These are phyloP conservation scores for Tardiomyces blankii DNA, from an alignment of 1,139 yeast genomes.

Conservation along the genomic window DNA sequence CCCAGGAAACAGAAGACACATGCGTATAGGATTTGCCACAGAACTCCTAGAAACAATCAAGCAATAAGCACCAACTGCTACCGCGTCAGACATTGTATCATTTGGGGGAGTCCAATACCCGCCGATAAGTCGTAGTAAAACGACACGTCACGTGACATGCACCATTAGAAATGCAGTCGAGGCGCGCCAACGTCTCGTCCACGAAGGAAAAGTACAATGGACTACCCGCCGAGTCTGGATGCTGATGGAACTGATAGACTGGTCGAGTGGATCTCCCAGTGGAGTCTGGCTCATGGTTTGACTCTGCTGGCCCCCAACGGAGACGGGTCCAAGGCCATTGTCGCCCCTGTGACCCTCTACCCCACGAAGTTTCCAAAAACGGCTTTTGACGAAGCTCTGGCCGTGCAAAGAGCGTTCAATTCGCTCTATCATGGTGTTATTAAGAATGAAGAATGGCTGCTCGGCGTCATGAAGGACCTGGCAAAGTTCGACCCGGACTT, in stretches of 20 bases:
- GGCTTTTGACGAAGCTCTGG: constrained; percentile 55
- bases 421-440: constrained; percentile 50
- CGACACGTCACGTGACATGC: too few relatives aligned
- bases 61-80: too few relatives aligned
- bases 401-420: constrained; percentile 62
- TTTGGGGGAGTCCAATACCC: too few relatives aligned
- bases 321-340: constrained; percentile 34
- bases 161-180: too few relatives aligned
- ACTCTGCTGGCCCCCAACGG: constrained; percentile 51
- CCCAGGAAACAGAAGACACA: too few relatives aligned
- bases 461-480: constrained; percentile 39
- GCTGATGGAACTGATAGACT: background rate
- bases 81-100: too few relatives aligned
- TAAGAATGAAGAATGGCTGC: constrained; percentile 51
- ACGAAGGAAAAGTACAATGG: too few relatives aligned
- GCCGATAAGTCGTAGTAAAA: too few relatives aligned
- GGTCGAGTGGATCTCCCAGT: constrained; percentile 39
- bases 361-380: constrained; percentile 79
- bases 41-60: too few relatives aligned
- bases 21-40: too few relatives aligned
- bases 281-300: constrained; percentile 71
- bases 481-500: constrained; percentile 54
- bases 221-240: background rate
- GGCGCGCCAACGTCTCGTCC: too few relatives aligned
- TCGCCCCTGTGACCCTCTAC: constrained; percentile 79